Base-by-base conservation (phyloP, 2,329 filamentous ascomycete genomes). In the Coleophoma crateriformis region DNA sequence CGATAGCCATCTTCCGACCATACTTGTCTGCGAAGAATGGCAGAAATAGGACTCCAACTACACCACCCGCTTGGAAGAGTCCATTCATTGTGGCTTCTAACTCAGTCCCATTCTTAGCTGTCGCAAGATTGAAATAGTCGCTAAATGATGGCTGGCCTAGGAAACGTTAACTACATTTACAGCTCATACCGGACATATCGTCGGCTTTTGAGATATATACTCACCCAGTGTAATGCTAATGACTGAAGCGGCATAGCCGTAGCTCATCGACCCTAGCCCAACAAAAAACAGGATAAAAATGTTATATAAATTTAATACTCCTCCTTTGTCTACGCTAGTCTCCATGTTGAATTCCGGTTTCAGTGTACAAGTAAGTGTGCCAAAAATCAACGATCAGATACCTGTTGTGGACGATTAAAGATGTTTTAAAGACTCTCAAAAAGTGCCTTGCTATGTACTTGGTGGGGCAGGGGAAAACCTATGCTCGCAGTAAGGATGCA, bases 171-270 rank as follows among this genome's bases (percentile, higher is more conserved):
- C 8, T 14, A 39, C 1, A 5, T 14, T 39, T 17, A 7, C 8
- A 10, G 12, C 10, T 17, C 13, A 39, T 15, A 27, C 7, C 10
- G 7, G 37, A 39, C n/a, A 6, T 5, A 39, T 39, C 10, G 13
- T 15, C 7, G 7, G 6, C 1, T 10, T 27, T 22, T 22, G 12
- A 44, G 27, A 33, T 17, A 10, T 27, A 27, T 44, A 17, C 41
- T n/a, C 4, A 44, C 41, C 41, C 15, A 44, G 20, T 33, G 41
- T 44, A 10, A 27, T 47, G 11, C 45, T 34, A 17, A 47, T 47
- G 27, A 47, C 33, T 15, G 32, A 19, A n/a, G 46, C 46, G n/a
- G 33, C 17, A 20, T 47, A 47, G 19, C 46, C 46, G 38, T 47
- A 47, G 20, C 33, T 47, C 35, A 47, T 40, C 32, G 33, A 39